These are phyloP conservation scores for Dactylellina haptotyla DNA, from an alignment of 2,329 filamentous ascomycete genomes.

Conservation along the genomic window DNA sequence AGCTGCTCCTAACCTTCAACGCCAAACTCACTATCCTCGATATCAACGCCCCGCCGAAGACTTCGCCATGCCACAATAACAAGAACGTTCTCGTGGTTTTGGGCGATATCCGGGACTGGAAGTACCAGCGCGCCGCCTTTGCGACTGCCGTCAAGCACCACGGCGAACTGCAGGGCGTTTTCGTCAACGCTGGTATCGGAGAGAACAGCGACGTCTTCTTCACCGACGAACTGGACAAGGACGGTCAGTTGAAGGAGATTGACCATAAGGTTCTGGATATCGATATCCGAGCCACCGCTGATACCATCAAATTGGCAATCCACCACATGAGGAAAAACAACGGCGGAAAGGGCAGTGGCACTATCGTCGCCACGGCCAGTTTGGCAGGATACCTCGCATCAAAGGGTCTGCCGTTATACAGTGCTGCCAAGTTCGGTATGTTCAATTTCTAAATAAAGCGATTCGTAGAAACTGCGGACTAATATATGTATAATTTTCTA, in stretches of 20 bases:
- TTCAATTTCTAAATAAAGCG: neutral
- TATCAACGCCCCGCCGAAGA: slow-evolving; percentile 60
- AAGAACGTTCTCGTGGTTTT: slow-evolving; percentile 61
- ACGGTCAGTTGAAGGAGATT: slow-evolving; percentile 64
- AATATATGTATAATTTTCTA: neutral
- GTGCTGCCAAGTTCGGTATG: slow-evolving; percentile 65
- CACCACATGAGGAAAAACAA: slow-evolving; percentile 63
- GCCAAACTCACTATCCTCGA: slow-evolving; percentile 64
- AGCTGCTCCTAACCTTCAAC: slow-evolving; percentile 60
- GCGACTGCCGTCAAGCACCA: slow-evolving; percentile 62
- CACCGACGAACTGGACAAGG: slow-evolving; percentile 62
- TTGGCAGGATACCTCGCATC: slow-evolving; percentile 66
- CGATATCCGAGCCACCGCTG: slow-evolving; percentile 64
- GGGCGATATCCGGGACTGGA: slow-evolving; percentile 65
- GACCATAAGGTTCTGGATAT: slow-evolving; percentile 64
- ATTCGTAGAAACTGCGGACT: too few species aligned
- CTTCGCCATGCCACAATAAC: slow-evolving; percentile 57
- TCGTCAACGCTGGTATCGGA: slow-evolving; percentile 66
- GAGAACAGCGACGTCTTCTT: slow-evolving; percentile 67
- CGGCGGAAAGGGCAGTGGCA: slow-evolving; percentile 61
- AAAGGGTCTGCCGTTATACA: slow-evolving; percentile 65
- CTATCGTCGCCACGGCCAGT: slow-evolving; percentile 65
- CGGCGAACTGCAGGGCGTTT: slow-evolving; percentile 64
- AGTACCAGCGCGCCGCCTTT: slow-evolving; percentile 64
- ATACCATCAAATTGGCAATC: slow-evolving; percentile 65